Base-by-base conservation (phyloP, 331 rosid species). In the Ulmus americana region DNA sequence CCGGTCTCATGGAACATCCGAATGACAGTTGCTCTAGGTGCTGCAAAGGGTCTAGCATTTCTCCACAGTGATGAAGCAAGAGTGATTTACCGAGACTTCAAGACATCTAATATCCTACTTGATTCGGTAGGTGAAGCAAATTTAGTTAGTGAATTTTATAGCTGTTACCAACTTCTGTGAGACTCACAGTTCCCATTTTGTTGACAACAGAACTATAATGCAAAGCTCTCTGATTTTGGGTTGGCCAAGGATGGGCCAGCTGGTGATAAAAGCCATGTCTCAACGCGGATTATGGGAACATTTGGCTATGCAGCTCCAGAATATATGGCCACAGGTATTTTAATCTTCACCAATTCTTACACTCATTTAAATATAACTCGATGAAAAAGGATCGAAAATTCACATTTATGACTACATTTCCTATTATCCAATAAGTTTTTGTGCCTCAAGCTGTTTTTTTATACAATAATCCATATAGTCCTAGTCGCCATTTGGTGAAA, bases 271-370 rank as follows among this genome's bases (percentile, higher is more conserved):
- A 94, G 99, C 74, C 80, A 94, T 63, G 99, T 94, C 79, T 90
- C 99, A 72, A 94, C 99, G 14, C 69, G 99, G 80, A 87, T 94
- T 44, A 94, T 94, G 99, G 99, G 99, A 61, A 94, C 99, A 9
- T 90, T 74, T 70, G 99, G 99, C 46, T 94, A 94, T 62, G 97
- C 99, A 12, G 99, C 99, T 39, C 99, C 99, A 1, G 99, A 94
- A 74, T 94, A 94, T 65, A 78, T 94, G 91, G 90, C 92, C 54
- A 90, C 99, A 82, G 99, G 99, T 90, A 90, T 49, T 68, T 55
- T 67, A 67, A 7, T 67, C 20, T 39, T 16, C 65, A 18, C n/a
- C 6, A 53, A 47, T 9, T 5, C 8, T 46, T 48, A 8, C 40
- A 8, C 11, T 11, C 39, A 57, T 18, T 28, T 28, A 28, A 2